Evolutionary conservation across 2,329 filamentous ascomycete species (phyloP), one percentile per base, ranked within the genome.

Genomic region (Reticulascus tulasneorum): DNA sequence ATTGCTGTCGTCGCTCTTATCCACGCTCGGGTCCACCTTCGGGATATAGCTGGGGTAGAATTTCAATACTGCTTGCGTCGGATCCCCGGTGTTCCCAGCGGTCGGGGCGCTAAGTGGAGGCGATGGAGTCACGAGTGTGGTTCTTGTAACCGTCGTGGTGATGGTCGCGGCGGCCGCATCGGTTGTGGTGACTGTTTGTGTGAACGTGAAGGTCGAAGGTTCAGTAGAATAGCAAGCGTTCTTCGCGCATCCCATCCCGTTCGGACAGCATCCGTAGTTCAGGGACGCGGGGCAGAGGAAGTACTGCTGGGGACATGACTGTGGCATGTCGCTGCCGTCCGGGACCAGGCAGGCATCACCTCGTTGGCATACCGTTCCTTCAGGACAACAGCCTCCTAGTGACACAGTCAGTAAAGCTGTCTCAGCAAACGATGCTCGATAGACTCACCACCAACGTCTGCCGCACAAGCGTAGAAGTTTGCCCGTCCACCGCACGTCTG

Each of bases 241-340:
- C 3, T 52, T 35, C 3, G 63, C 74, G 47, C 76, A 80, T 18
- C 54, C 67, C 61, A 71, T 64, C 5, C 67, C 68, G 29, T 54
- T 64, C 3, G 54, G 55, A 48, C 76, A 80, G 44, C 76, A 79
- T 0, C 75, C 75, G 38, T 66, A 71, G 33, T 66, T 67, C 5
- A 72, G 45, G 2, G 69, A 71, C 6, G 66, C 47, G 2, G 76
- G 66, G 38, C 76, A 79, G 4, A 66, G 56, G 36, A 63, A 70
- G 29, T 66, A 71, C 40, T 55, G 62, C 3, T 57, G 44, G 6
- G 63, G 63, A 34, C 75, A 79, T 12, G 53, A 58, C 37, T 58
- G 53, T 7, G 59, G 61, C 20, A 53, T 56, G 1, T 65, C 50
- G 6, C 56, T 51, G 9, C 70, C 71, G 9, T 61, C 56, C 2